Base-by-base conservation (phyloP, 108 stramenopile genomes). In the Nitzschia palea region DNA sequence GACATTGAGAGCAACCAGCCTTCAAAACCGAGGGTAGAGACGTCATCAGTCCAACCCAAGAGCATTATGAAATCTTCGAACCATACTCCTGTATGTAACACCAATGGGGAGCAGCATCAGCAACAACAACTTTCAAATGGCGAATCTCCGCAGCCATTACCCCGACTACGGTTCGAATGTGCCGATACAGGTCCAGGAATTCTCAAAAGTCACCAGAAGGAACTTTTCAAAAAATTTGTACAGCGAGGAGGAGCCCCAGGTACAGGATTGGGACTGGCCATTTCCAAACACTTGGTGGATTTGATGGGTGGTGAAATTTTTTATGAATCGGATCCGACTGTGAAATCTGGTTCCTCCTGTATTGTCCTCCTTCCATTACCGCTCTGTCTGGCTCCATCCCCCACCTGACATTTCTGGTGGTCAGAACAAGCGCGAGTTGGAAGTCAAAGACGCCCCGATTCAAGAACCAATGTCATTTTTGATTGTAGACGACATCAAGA, bases 141-240 rank as follows among this genome's bases (percentile, higher is more conserved):
- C n/a, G n/a, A n/a, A n/a, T n/a, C n/a, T n/a, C n/a, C n/a, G n/a
- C n/a, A n/a, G n/a, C n/a, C n/a, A n/a, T n/a, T n/a, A n/a, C 18
- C 47, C 5, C 9, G 47, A 48, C 34, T 62, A 22, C 62, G 62
- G 18, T 63, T 73, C 57, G 73, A 74, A 60, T 66, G 73, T 23
- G 45, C n/a, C 31, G 62, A 86, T 63, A 84, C 83, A 36, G 86
- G 86, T 20, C 82, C 80, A n/a, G 82, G 86, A 25, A 81, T 86
- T 40, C 63, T 71, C 23, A 55, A 78, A n/a, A 20, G 18, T 10
- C 79, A 86, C 14, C 71, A 64, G 51, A 40, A 52, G n/a, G 64
- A 61, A 28, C 64, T 86, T 14, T 82, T 86, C 52, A 67, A 75
- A 18, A 53, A 82, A 29, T 68, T 67, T 54, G 82, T 80, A 10